Evolutionary conservation across 208 protist species (phyloP), one percentile per base, ranked within the genome.

Genomic region (Leishmania lainsoni): DNA sequence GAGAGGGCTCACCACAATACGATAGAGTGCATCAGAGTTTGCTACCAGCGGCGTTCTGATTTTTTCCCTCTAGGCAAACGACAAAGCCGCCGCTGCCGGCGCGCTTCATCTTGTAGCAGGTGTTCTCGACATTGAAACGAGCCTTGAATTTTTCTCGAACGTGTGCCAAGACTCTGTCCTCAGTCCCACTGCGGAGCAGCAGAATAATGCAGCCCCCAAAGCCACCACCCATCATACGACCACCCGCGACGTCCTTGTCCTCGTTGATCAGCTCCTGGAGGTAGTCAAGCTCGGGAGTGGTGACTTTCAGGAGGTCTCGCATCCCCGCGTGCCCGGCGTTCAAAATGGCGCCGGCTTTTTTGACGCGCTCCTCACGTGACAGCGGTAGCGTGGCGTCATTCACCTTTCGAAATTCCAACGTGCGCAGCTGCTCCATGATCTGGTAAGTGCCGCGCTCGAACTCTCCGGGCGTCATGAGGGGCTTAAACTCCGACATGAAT

Each of bases 121-220:
- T 89, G 80, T 93, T 94, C 69, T 86, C 82, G 8, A 92, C 61
- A 2, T 83, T 83, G 78, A 90, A 96, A 59, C 84, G 81, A 10
- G 78, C 84, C 83, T 92, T 86, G 83, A 93, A 96, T 58, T 82
- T 76, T 26, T 90, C 76, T n/a, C 81, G 87, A 8, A 94, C 89
- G 69, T 83, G 78, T 45, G 77, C 76, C 17, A 88, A 78, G n/a
- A 94, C 90, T 20, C 89, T 83, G n/a, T 94, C 88, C 72, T 88
- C 51, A 0, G 87, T 86, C 29, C 78, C 84, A 49, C 84, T 84
- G 65, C 90, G 85, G 20, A 96, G 82, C 5, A 96, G 86, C 78
- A 92, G 77, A 29, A 97, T 86, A 16, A 94, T 88, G 86, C 96
- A 97, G 39, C 96, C 96, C 54, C 96, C 96, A 84, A 98, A 98